These are phyloP conservation scores for Tulasnella sp. DNA, from an alignment of 768 basidiomycete species.

Conservation along the genomic window DNA sequence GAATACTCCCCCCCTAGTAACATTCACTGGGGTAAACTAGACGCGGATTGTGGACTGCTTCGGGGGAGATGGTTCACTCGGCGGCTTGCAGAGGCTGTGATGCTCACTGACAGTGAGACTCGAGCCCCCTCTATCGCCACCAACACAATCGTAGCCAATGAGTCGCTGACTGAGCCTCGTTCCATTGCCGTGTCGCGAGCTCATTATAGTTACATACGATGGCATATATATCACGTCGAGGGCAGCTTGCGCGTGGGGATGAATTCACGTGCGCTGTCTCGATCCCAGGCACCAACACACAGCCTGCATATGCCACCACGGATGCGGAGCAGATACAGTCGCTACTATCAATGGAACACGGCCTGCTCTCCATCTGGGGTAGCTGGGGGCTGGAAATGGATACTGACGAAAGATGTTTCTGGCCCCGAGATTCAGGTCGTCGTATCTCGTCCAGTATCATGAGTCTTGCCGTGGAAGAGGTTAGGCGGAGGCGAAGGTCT, in stretches of 20 bases:
- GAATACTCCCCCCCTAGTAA: background rate
- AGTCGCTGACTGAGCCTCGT: background rate
- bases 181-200: background rate
- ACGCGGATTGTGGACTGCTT: background rate
- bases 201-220: conserved; percentile 3
- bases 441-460: background rate
- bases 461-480: too few species aligned
- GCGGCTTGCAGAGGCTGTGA: background rate
- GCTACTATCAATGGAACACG: background rate
- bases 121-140: background rate
- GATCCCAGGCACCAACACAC: background rate
- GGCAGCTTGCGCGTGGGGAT: background rate
- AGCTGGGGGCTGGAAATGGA: background rate
- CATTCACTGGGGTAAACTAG: background rate
- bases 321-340: conserved; percentile 6
- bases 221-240: background rate
- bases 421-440: background rate
- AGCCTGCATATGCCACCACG: background rate
- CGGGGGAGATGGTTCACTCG: background rate
- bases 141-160: background rate
- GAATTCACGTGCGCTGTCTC: background rate
- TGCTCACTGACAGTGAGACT: too few species aligned
- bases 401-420: background rate
- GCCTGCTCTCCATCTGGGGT: background rate
- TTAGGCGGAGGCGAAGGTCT: background rate